Conservation (phyloP, 2,329 filamentous ascomycete species). For the Fusarium udum region DNA sequence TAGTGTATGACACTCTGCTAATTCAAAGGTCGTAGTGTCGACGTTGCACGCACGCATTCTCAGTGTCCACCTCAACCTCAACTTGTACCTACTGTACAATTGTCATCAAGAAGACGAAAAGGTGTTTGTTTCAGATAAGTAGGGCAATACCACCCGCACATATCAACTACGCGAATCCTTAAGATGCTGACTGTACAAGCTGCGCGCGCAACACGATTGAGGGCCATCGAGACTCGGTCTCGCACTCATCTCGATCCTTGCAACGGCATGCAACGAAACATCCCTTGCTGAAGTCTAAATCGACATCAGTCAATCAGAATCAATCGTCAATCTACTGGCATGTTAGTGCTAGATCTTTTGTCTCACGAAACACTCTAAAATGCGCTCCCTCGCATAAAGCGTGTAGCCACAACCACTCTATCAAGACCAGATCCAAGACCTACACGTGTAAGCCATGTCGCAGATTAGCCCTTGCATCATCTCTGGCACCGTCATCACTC, state of each 20-base stretch:
- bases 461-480: constrained; percentile 7
- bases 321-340: neutral
- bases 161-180: neutral
- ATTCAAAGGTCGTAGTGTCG: neutral
- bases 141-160: too few relatives aligned
- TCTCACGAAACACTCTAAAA: neutral
- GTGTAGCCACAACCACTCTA: neutral
- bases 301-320: neutral
- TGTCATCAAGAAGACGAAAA: neutral
- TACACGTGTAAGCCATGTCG: constrained; percentile 23
- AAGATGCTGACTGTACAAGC: neutral
- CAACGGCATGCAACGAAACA: constrained; percentile 16
- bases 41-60: neutral
- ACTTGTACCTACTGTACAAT: neutral
- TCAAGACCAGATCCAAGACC: neutral
- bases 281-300: constrained; percentile 6
- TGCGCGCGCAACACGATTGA: neutral
- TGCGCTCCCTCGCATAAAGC: constrained; percentile 17
- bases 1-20: too few relatives aligned
- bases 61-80: neutral
- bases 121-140: neutral
- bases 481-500: neutral
- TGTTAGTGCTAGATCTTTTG: constrained; percentile 7
- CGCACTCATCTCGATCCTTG: constrained; percentile 18
- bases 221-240: neutral